Evolutionary conservation across 331 rosid species (phyloP).

Genomic region (Stylosanthes scabra): DNA sequence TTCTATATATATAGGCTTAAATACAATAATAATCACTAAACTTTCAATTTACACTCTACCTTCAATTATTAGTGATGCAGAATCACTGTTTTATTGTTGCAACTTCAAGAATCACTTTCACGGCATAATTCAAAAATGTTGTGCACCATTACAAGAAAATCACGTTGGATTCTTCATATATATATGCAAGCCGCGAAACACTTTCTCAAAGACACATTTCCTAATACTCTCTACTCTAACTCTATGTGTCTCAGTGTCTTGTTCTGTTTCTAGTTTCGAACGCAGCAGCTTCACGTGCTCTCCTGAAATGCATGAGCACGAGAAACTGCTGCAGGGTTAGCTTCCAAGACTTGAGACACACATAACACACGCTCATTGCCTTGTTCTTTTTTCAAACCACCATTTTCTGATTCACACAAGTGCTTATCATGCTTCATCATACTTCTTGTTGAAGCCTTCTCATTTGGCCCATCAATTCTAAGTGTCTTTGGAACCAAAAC

Average conservation of each 20-base stretch:
- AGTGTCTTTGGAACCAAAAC: constrained; percentile 51
- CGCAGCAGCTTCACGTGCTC: constrained; percentile 24
- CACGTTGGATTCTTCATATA: constrained; percentile 13
- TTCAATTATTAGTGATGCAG: constrained; percentile 26
- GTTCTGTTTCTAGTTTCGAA: too few species aligned
- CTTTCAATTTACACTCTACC: constrained; percentile 23
- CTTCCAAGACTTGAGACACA: constrained; percentile 51
- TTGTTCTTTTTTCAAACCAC: constrained; percentile 21
- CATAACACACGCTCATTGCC: constrained; percentile 37
- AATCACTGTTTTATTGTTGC: constrained; percentile 28
- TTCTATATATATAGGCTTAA: not conserved
- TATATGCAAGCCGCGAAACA: constrained; percentile 16
- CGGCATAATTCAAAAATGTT: constrained; percentile 6
- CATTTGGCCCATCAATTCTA: constrained; percentile 48
- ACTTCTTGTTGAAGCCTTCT: constrained; percentile 46
- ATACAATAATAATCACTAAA: not conserved
- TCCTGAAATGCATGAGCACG: constrained; percentile 45
- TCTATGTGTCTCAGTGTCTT: too few species aligned
- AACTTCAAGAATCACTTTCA: constrained; percentile 31
- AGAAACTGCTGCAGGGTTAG: constrained; percentile 51
- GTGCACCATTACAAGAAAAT: constrained; percentile 14
- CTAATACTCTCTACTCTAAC: not conserved
- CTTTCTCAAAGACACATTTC: constrained; percentile 7
- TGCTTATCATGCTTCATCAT: constrained; percentile 31
- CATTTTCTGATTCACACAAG: constrained; percentile 16